These are phyloP conservation scores for Kluyveromyces sp. DNA, from an alignment of 1,139 yeast species.

Conservation along the genomic window DNA sequence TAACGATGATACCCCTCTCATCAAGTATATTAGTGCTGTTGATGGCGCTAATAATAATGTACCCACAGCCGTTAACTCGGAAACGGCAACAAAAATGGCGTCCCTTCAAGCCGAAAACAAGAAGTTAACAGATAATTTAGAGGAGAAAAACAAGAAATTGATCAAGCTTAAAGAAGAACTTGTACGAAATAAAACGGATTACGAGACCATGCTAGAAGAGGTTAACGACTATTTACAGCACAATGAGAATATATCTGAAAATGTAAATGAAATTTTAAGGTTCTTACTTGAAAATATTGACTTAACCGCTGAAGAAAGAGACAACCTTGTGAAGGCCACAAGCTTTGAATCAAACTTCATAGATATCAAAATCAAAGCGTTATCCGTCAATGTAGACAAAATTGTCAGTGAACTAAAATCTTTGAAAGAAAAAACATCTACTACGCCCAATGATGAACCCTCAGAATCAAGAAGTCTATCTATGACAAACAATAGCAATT, in stretches of 20 bases:
- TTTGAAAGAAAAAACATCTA: background rate
- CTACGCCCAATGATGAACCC: background rate
- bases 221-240: conserved; percentile 27
- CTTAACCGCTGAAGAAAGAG: conserved; percentile 25
- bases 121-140: conserved; percentile 16
- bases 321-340: conserved; percentile 25
- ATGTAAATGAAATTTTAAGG: conserved; percentile 27
- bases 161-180: conserved; percentile 20
- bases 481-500: background rate
- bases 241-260: conserved; percentile 25
- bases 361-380: conserved; percentile 29
- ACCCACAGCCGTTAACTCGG: background rate
- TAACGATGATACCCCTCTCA: conserved; percentile 10
- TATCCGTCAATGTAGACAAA: conserved; percentile 22
- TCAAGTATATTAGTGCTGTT: background rate
- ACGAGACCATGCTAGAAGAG: conserved; percentile 26
- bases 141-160: conserved; percentile 9
- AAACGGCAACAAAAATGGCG: background rate
- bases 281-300: conserved; percentile 18
- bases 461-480: background rate
- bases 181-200: conserved; percentile 20
- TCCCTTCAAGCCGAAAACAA: conserved; percentile 18
- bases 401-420: conserved; percentile 10
- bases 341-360: conserved; percentile 25
- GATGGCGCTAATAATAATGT: conserved; percentile 5